Conservation (phyloP, 176 grass and related monocot species). For the Aegilops longissima region DNA sequence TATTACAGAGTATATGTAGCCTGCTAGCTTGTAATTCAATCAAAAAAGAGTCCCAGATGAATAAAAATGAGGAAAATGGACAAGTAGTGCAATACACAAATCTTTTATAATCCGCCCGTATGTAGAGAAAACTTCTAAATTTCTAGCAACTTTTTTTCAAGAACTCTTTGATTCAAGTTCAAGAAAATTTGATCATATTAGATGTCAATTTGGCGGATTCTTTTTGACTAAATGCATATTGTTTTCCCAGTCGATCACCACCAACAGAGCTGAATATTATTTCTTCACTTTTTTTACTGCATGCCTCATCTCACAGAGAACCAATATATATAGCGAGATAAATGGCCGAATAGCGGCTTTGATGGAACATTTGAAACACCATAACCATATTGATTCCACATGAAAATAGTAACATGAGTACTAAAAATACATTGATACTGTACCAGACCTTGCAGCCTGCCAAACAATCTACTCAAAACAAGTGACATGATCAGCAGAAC, state of each 20-base stretch:
- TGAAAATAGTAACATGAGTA: neutral
- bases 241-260: neutral
- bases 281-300: neutral
- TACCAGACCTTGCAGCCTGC: slow-evolving; percentile 25
- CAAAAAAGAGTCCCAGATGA: neutral
- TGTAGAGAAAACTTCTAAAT: neutral
- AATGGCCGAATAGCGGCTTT: neutral
- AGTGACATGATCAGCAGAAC: neutral
- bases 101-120: neutral
- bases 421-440: slow-evolving; percentile 18
- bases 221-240: neutral
- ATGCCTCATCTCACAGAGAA: neutral
- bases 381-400: slow-evolving; percentile 22
- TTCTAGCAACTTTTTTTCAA: neutral
- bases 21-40: neutral
- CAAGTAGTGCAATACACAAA: neutral
- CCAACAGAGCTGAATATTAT: neutral
- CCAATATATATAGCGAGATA: neutral
- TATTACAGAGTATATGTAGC: neutral
- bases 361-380: slow-evolving; percentile 9
- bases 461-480: slow-evolving; percentile 28
- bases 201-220: neutral
- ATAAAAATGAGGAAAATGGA: neutral
- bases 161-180: neutral
- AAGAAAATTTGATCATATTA: neutral